These are phyloP conservation scores for Colletotrichum abscissum DNA, from an alignment of 2,329 filamentous ascomycete genomes.

Conservation along the genomic window DNA sequence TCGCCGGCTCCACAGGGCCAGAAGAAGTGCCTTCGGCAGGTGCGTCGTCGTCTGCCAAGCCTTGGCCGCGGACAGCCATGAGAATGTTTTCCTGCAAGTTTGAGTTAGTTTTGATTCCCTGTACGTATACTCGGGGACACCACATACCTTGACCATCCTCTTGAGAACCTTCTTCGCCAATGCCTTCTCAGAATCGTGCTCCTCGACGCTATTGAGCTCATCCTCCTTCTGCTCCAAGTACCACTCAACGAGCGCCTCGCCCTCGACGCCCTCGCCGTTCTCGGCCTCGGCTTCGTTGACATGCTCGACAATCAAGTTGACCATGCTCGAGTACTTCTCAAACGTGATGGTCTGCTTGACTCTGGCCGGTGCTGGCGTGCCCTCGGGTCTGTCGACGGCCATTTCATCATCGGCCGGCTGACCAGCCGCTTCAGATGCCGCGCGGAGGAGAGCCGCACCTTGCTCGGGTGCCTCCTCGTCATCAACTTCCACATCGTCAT, in stretches of 20 bases:
- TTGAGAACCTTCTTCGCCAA: slow-evolving; percentile 88
- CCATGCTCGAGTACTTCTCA: slow-evolving; percentile 92
- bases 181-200: slow-evolving; percentile 78
- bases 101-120: slow-evolving; percentile 59
- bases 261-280: slow-evolving; percentile 84
- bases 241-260: slow-evolving; percentile 85
- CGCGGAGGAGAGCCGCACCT: slow-evolving; percentile 55
- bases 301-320: slow-evolving; percentile 85
- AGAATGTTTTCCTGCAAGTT: slow-evolving; percentile 80
- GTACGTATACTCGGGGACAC: slow-evolving; percentile 44
- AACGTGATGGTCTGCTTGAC: slow-evolving; percentile 91
- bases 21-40: slow-evolving; percentile 57
- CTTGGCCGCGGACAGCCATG: slow-evolving; percentile 79
- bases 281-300: slow-evolving; percentile 84
- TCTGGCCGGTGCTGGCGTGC: slow-evolving; percentile 53
- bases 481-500: slow-evolving; percentile 95
- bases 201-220: slow-evolving; percentile 67
- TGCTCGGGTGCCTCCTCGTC: slow-evolving; percentile 67
- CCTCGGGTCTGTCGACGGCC: slow-evolving; percentile 47
- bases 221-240: slow-evolving; percentile 93
- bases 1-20: slow-evolving; percentile 49
- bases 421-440: slow-evolving; percentile 52
- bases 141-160: slow-evolving; percentile 85
- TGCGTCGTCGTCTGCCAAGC: slow-evolving; percentile 57
- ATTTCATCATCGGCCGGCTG: slow-evolving; percentile 62